phyloP scores from a whole-genome alignment of 768 basidiomycete genomes.

The Glaciozyma antarctica region DNA sequence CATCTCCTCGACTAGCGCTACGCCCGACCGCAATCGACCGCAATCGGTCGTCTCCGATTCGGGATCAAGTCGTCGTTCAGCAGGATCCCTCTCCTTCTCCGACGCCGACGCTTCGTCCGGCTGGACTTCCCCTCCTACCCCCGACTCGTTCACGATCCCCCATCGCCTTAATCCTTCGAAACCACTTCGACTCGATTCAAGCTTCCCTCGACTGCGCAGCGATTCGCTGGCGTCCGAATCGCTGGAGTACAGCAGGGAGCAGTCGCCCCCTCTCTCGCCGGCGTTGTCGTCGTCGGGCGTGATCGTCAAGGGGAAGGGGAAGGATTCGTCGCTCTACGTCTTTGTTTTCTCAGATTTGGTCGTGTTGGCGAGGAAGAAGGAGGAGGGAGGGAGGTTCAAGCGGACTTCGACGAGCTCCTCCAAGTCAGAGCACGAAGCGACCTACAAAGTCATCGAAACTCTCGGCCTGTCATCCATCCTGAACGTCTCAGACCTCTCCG shows the following conservation, averaged over 20 bases:
- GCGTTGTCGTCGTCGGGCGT: not conserved
- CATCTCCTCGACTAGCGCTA: not conserved
- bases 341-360: slow-evolving; percentile 63
- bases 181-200: no score
- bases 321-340: slow-evolving; percentile 36
- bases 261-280: not conserved
- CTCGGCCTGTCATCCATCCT: slow-evolving; percentile 50
- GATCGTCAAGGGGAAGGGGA: slow-evolving; percentile 29
- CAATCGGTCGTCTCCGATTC: slow-evolving; percentile 20
- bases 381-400: slow-evolving; percentile 1
- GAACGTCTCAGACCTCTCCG: slow-evolving; percentile 43
- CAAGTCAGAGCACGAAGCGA: slow-evolving; percentile 5
- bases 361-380: slow-evolving; percentile 47
- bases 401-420: not conserved
- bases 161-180: not conserved
- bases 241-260: not conserved
- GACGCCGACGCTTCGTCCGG: not conserved
- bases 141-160: slow-evolving; percentile 2
- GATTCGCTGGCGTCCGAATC: slow-evolving; percentile 8
- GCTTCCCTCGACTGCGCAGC: slow-evolving; percentile 1
- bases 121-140: slow-evolving; percentile 14
- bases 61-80: slow-evolving; percentile 14
- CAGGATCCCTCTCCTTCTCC: slow-evolving; percentile 3
- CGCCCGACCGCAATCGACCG: slow-evolving; percentile 6
- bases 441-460: slow-evolving; percentile 46